A percentile compares a stretch with the other conserved stretches of the same genome.
These are phyloP conservation scores for Claviceps sp. DNA, from an alignment of 2,329 filamentous ascomycete genomes.

Conservation along the genomic window DNA sequence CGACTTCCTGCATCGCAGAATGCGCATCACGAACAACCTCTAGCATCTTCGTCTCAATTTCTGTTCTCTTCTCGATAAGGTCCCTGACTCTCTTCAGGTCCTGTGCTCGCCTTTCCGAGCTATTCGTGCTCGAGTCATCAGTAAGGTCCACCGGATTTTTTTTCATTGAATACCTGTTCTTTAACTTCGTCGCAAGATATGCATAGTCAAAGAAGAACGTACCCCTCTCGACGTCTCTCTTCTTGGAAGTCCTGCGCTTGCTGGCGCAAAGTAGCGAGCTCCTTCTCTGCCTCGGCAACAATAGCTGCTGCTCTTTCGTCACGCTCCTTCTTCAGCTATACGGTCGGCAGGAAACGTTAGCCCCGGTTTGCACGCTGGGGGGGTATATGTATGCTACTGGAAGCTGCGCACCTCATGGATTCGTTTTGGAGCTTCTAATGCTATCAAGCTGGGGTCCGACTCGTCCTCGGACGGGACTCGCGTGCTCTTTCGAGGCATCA, in stretches of 20 bases:
- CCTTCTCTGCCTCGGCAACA: constrained; percentile 11
- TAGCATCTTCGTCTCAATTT: constrained; percentile 16
- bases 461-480: constrained; percentile 9
- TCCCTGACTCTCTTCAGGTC: constrained; percentile 11
- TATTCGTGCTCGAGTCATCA: constrained; percentile 2
- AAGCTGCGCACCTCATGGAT: constrained; percentile 12
- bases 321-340: constrained; percentile 19
- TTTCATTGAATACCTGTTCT: neutral
- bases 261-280: constrained; percentile 13
- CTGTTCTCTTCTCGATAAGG: constrained; percentile 12
- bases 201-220: neutral
- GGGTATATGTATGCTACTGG: too few species aligned
- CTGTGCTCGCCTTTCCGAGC: constrained; percentile 8
- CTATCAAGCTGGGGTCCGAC: constrained; percentile 11
- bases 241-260: constrained; percentile 11
- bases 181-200: neutral
- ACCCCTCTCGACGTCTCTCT: constrained; percentile 14
- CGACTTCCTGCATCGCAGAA: constrained; percentile 11
- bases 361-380: too few species aligned
- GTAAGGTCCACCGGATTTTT: neutral
- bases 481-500: constrained; percentile 9
- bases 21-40: constrained; percentile 12
- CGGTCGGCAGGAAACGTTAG: neutral
- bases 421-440: constrained; percentile 15
- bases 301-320: constrained; percentile 13